Conservation (phyloP, 352 stramenopile genomes). For the Globisporangium recalcitrans region DNA sequence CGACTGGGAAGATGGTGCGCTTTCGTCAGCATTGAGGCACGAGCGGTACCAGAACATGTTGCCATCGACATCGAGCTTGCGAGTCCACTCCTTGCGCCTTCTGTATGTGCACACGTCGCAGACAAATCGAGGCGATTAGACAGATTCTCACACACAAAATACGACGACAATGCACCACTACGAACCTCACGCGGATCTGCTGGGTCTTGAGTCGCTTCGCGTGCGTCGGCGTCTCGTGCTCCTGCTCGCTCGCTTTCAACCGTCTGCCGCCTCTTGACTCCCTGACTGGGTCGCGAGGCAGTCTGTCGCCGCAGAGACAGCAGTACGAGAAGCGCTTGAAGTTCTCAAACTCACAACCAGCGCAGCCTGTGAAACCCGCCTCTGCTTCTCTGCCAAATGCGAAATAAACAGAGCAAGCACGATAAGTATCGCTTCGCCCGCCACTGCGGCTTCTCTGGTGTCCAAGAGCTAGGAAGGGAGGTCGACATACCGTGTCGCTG, state of each 20-base stretch:
- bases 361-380: slow-evolving; percentile 39
- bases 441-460: not conserved
- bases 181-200: slow-evolving; percentile 10
- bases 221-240: not conserved
- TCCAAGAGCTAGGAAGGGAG: not conserved
- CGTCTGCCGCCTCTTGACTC: not conserved
- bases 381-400: slow-evolving; percentile 42
- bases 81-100: slow-evolving; percentile 61
- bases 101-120: slow-evolving; percentile 29
- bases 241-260: slow-evolving; percentile 5
- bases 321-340: slow-evolving; percentile 66
- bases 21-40: too few species aligned
- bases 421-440: too few species aligned
- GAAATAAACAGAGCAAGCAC: not conserved
- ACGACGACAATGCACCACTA: too few species aligned
- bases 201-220: slow-evolving; percentile 1
- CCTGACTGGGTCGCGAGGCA: slow-evolving; percentile 13
- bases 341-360: slow-evolving; percentile 65
- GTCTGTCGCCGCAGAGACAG: slow-evolving; percentile 55
- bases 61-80: slow-evolving; percentile 58
- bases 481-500: slow-evolving; percentile 29
- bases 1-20: too few species aligned
- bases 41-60: slow-evolving; percentile 67
- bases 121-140: too few species aligned
- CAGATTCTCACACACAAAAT: not conserved